Evolutionary conservation across 306 rosid genomes (phyloP).

Genomic region (Lagenaria siceraria): DNA sequence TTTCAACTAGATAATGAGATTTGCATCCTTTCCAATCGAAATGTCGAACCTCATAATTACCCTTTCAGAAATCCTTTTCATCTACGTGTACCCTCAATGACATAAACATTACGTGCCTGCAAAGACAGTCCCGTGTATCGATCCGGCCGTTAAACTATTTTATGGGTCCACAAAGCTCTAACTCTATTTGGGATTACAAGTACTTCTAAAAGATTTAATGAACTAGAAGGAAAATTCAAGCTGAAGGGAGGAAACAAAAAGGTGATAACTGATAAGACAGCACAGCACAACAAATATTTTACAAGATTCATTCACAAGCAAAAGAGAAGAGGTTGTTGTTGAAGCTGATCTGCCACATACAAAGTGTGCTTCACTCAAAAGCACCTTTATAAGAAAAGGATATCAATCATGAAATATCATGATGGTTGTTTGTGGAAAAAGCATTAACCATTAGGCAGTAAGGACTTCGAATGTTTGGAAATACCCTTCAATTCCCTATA

Average conservation of each 20-base stretch:
- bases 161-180: neutral
- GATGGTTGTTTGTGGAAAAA: neutral
- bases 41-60: neutral
- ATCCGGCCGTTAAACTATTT: neutral
- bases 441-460: neutral
- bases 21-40: neutral
- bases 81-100: neutral
- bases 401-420: neutral
- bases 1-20: neutral
- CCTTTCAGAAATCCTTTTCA: too few species aligned
- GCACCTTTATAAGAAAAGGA: neutral
- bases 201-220: neutral
- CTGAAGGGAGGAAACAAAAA: neutral
- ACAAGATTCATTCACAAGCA: constrained; percentile 4
- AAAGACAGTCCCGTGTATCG: neutral
- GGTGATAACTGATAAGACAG: neutral
- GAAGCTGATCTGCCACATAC: neutral
- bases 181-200: neutral
- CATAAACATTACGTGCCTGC: neutral
- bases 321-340: neutral
- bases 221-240: neutral
- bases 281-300: neutral
- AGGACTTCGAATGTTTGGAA: neutral
- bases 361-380: neutral
- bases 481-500: neutral